Base-by-base conservation (phyloP, 2,329 filamentous ascomycete genomes). In the Colletotrichum sp. region DNA sequence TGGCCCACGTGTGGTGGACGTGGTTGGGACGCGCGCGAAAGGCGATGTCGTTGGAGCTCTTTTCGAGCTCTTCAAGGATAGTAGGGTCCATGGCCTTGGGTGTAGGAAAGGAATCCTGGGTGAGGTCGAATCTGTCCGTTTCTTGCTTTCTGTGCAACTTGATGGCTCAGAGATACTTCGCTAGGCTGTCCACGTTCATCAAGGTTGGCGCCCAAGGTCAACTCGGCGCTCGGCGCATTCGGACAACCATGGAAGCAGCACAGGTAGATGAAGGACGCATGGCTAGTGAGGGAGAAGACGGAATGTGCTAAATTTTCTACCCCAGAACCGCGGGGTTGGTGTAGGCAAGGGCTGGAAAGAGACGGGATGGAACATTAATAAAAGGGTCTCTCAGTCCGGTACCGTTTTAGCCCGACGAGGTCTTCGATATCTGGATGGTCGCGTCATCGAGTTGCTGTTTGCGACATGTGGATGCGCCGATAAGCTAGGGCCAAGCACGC, bases 1-100 rank as follows among this genome's bases (percentile, higher is more conserved):
- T 93, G 52, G 97, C 97, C 97, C 97, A 99, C 25, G 97, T 99
- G 80, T 93, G 93, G 87, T 98, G 97, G 65, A 93, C 86, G 84
- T 98, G 93, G 69, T 91, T 88, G 75, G 90, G 87, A 74, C 89
- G 89, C 8, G 95, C 94, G 83, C 93, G 94, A 87, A 98, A 98
- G 58, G 95, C 92, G 52, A 97, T 80, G 71, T 86, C 84, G 72
- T 74, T 73, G 71, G 76, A 74, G 73, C 80, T 79, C 71, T 75
- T 77, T 15, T 79, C 76, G 66, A 85, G 80, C 80, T 85, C 83
- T 36, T 83, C 81, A 25, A 78, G 79, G 73, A 83, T 82, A 27
- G 81, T 78, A 70, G 86, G 84, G 70, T 87, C 84, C 78, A 86
- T 87, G 28, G 78, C 78, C 27, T 18, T 16, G n/a, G 25, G 15